Evolutionary conservation across 2,329 filamentous ascomycete species (phyloP).

Genomic region (Ascochyta viciae-villosae): DNA sequence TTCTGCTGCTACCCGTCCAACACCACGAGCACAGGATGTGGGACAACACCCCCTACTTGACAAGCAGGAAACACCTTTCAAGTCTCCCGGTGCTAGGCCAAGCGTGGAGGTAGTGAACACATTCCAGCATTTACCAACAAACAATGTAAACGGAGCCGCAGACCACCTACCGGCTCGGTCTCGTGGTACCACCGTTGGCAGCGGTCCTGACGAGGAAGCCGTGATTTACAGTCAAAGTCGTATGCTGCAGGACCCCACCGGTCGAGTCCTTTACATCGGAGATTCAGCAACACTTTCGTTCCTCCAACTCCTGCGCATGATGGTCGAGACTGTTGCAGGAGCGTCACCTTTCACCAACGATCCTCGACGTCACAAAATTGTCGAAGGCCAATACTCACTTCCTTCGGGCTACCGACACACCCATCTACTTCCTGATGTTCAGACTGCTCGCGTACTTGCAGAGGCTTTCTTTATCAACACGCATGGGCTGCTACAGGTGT

Average conservation of each 20-base stretch:
- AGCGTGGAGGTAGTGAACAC: slow-evolving; percentile 36
- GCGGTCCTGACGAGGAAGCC: slow-evolving; percentile 62
- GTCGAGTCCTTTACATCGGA: slow-evolving; percentile 67
- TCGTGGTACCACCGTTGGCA: slow-evolving; percentile 45
- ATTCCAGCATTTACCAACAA: slow-evolving; percentile 34
- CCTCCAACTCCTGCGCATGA: slow-evolving; percentile 66
- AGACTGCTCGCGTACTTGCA: slow-evolving; percentile 62
- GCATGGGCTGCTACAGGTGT: slow-evolving; percentile 66
- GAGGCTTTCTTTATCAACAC: slow-evolving; percentile 70
- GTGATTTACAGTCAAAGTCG: slow-evolving; percentile 62
- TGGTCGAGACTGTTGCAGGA: slow-evolving; percentile 64
- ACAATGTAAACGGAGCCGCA: slow-evolving; percentile 21
- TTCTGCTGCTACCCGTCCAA: slow-evolving; percentile 21
- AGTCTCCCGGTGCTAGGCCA: slow-evolving; percentile 25
- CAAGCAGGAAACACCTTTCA: slow-evolving; percentile 33
- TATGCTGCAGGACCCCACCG: slow-evolving; percentile 67
- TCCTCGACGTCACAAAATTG: slow-evolving; percentile 63
- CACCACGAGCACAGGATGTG: slow-evolving; percentile 11
- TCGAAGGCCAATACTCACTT: slow-evolving; percentile 61
- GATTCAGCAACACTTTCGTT: slow-evolving; percentile 69
- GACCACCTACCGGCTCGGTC: slow-evolving; percentile 35
- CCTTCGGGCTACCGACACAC: slow-evolving; percentile 57
- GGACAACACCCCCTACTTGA: slow-evolving; percentile 10
- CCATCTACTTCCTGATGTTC: slow-evolving; percentile 63
- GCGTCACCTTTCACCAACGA: slow-evolving; percentile 65